Evolutionary conservation across 257 asterid genomes (phyloP).

Genomic region (Solanum boliviense): DNA sequence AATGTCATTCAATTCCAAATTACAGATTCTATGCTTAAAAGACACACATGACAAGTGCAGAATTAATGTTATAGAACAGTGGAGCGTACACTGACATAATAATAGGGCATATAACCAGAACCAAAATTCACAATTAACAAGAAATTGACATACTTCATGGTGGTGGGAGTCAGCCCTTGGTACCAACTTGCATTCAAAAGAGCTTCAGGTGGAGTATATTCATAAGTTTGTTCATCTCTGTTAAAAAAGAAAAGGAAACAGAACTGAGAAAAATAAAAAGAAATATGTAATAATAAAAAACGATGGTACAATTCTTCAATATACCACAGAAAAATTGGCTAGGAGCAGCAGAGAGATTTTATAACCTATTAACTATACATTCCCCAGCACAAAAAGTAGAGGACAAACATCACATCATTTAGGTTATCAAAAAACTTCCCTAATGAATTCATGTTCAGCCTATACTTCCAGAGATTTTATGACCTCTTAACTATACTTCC

Average conservation of each 20-base stretch:
- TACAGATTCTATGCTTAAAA: not conserved
- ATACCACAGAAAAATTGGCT: not conserved
- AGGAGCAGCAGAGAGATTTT: not conserved
- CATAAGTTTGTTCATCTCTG: constrained; percentile 89
- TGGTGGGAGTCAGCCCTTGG: constrained; percentile 48
- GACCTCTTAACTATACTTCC: not conserved
- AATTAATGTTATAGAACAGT: not conserved
- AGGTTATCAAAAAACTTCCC: not conserved
- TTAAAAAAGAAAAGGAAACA: not conserved
- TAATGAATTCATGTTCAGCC: not conserved
- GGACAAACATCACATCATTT: not conserved
- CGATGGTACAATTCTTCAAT: not conserved
- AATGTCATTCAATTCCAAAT: not conserved
- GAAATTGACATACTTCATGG: constrained; percentile 51
- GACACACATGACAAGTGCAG: not conserved
- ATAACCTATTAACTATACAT: not conserved
- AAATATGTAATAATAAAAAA: not conserved
- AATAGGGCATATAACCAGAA: not conserved
- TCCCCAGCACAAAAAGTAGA: not conserved
- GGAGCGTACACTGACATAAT: not conserved
- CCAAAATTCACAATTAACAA: not conserved
- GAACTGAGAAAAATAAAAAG: not conserved
- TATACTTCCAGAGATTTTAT: not conserved
- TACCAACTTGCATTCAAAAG: constrained; percentile 84
- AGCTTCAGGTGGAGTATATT: constrained; percentile 96